Base-by-base conservation (phyloP, 805 yeast species). In the Saccharomycopsis fibuligera region DNA sequence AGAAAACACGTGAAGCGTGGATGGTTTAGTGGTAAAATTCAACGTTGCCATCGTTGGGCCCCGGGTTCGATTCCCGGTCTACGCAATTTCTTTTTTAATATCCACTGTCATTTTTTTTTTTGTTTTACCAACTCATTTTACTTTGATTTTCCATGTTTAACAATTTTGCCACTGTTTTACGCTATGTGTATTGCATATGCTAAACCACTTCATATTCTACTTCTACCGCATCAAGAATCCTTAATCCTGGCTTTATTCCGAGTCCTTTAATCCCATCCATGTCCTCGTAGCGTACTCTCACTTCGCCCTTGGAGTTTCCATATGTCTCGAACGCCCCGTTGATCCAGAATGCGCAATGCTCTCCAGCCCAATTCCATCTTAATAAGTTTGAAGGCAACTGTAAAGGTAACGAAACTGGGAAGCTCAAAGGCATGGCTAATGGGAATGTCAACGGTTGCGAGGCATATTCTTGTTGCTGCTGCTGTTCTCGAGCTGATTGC, bases 241-340 rank as follows among this genome's bases (percentile, higher is more conserved):
- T 67, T 3, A 66, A 48, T 0, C 89, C 89, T 14, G 51, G 51
- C 54, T 72, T 74, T 41, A 67, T 68, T n/a, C 59, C 57, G 1
- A 79, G 72, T 1, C 93, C 95, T 54, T 73, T 72, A 49, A 70
- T 71, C 0, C 95, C 95, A 62, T 86, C 95, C 56, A 83, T 66
- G 0, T 75, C 72, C 2, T 68, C 67, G 81, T 82, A 79, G 35
- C 59, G 49, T 41, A 54, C 30, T 8, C 24, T 30, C 6, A 29
- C 36, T 22, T 36, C 33, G 12, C 33, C n/a, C 1, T 19, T 17
- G 21, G 35, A 8, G 8, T 30, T 27, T 21, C 21, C 27, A 12
- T 25, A 5, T 5, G 30, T 5, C 9, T 19, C 21, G 14, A 12
- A 8, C 14, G 27, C 30, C 9, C 38, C 21, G 39, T 23, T 42